Conservation (phyloP, 805 yeast species). For the Schwanniomyces pseudopolymorphus region DNA sequence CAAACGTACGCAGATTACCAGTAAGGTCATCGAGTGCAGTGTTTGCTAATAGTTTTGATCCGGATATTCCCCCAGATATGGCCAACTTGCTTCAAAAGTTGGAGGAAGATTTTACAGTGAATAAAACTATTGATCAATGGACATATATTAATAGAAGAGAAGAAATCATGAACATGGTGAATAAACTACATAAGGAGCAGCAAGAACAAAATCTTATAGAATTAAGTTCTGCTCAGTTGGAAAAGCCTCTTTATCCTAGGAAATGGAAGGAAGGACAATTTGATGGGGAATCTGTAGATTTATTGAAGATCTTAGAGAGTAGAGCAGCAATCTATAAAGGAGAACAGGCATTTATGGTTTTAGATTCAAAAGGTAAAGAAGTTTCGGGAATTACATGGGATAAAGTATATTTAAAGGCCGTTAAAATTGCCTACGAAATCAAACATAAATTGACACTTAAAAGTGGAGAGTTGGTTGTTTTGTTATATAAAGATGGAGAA, state of each 20-base stretch:
- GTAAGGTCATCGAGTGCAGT: constrained; percentile 15
- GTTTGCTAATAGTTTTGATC: constrained; percentile 14
- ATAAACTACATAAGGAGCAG: constrained; percentile 27
- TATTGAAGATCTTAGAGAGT: constrained; percentile 70
- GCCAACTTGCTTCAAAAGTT: constrained; percentile 39
- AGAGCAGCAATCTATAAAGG: constrained; percentile 63
- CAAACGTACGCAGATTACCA: constrained; percentile 9
- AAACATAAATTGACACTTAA: constrained; percentile 69
- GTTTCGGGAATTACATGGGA: constrained; percentile 81
- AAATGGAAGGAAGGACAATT: constrained; percentile 23
- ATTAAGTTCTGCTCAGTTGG: constrained; percentile 40
- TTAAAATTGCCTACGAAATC: constrained; percentile 83
- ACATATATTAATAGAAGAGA: constrained; percentile 46
- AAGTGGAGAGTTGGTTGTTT: constrained; percentile 79
- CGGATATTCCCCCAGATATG: constrained; percentile 48
- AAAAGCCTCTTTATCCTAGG: constrained; percentile 65
- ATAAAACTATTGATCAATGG: constrained; percentile 46
- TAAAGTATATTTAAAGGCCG: constrained; percentile 76
- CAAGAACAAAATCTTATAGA: constrained; percentile 24
- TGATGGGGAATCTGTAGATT: constrained; percentile 34
- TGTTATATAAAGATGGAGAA: constrained; percentile 82
- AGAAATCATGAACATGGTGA: constrained; percentile 40
- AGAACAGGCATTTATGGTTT: constrained; percentile 67
- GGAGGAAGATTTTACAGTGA: constrained; percentile 41
- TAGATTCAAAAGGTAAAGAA: constrained; percentile 84